A percentile compares a stretch with the other conserved stretches of the same genome.
phyloP scores from a whole-genome alignment of 257 asterid genomes.

The Fraxinus anomala region DNA sequence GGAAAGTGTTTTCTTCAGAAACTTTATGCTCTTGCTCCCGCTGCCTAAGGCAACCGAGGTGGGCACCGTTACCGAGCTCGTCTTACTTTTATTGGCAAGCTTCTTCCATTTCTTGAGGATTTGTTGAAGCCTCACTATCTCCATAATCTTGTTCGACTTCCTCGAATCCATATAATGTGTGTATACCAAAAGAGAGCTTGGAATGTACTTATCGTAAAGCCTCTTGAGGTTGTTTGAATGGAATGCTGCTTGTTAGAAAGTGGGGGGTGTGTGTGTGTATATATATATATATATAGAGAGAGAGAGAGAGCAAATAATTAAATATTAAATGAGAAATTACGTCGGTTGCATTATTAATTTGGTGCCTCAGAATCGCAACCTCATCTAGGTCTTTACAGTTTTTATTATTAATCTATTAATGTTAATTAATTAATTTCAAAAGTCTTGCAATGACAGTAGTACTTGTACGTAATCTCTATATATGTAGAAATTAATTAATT shows the following conservation, averaged over 20 bases:
- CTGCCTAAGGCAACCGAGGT: not conserved
- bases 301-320: too few species aligned
- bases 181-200: not conserved
- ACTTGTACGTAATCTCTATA: constrained; percentile 16
- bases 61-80: not conserved
- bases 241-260: constrained; percentile 2
- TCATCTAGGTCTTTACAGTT: not conserved
- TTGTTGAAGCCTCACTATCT: constrained; percentile 84
- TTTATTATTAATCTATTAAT: constrained; percentile 17
- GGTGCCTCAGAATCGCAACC: constrained; percentile 29
- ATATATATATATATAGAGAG: not conserved
- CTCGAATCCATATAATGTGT: constrained; percentile 38
- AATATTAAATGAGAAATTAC: too few species aligned
- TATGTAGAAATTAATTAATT: not conserved
- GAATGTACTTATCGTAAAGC: not conserved
- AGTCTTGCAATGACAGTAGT: constrained; percentile 28
- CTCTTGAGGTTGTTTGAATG: not conserved
- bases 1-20: constrained; percentile 79
- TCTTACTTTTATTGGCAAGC: constrained; percentile 42
- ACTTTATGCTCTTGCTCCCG: constrained; percentile 53
- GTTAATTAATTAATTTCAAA: constrained; percentile 22
- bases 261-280: constrained; percentile 24
- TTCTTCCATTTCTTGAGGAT: constrained; percentile 87
- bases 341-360: constrained; percentile 27
- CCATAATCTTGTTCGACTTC: constrained; percentile 78